Evolutionary conservation across 805 yeast species (phyloP).

Genomic region (Lipomyces sp.): DNA sequence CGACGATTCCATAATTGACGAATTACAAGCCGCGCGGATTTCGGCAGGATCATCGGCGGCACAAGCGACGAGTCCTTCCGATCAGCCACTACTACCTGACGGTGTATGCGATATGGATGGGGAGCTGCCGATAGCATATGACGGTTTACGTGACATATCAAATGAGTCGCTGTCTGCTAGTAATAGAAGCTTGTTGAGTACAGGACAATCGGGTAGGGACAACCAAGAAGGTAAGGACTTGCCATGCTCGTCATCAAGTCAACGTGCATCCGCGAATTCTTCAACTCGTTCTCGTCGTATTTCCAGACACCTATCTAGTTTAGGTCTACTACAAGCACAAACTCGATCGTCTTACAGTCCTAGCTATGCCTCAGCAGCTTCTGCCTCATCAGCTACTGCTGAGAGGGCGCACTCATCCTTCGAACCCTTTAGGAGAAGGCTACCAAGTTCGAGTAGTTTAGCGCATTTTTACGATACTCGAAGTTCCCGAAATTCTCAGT

Average conservation of each 20-base stretch:
- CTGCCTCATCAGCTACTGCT: background rate
- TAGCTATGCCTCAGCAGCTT: background rate
- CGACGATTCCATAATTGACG: background rate
- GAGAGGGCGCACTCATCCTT: slow-evolving; percentile 7
- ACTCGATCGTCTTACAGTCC: background rate
- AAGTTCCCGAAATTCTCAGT: background rate
- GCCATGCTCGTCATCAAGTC: background rate
- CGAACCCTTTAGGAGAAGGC: slow-evolving; percentile 12
- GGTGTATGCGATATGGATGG: background rate
- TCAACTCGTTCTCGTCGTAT: slow-evolving; percentile 19
- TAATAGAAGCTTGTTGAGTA: background rate
- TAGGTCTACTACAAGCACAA: slow-evolving; percentile 18
- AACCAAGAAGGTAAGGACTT: background rate
- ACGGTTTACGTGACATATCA: background rate
- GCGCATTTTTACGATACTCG: background rate
- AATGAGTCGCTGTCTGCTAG: background rate
- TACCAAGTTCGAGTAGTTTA: slow-evolving; percentile 8
- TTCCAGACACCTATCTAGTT: slow-evolving; percentile 22
- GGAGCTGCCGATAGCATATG: background rate
- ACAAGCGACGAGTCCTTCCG: background rate
- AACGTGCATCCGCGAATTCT: background rate
- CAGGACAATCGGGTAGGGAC: background rate
- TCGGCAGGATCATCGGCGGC: background rate
- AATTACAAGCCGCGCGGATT: background rate
- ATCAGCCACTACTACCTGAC: background rate